These are phyloP conservation scores for Hirschfeldia incana DNA, from an alignment of 345 rosid genomes.

Conservation along the genomic window DNA sequence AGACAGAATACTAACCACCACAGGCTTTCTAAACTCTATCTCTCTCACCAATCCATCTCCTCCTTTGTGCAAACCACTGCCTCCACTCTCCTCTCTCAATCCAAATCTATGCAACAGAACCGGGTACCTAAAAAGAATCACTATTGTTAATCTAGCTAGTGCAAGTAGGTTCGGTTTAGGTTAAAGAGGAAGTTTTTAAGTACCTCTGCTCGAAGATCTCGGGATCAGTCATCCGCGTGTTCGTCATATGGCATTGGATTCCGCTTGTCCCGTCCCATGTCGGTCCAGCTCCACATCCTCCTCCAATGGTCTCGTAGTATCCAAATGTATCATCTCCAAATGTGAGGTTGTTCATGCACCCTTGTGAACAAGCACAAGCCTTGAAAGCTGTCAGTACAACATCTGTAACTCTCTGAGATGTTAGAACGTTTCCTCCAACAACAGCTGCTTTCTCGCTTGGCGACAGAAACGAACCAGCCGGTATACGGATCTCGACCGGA, in stretches of 20 bases:
- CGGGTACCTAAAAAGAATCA: conserved; percentile 50
- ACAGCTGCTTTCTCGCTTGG: conserved; percentile 96
- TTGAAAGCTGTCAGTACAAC: conserved; percentile 83
- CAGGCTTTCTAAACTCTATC: conserved; percentile 78
- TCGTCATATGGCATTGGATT: conserved; percentile 97
- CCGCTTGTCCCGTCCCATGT: conserved; percentile 92
- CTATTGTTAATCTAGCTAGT: not conserved
- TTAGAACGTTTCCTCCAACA: conserved; percentile 95
- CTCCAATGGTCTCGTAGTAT: conserved; percentile 93
- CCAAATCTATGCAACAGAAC: conserved; percentile 82
- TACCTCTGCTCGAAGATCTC: conserved; percentile 93
- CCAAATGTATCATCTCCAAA: conserved; percentile 89
- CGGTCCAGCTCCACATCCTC: conserved; percentile 95
- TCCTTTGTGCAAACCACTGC: conserved; percentile 70
- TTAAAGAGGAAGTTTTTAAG: not conserved
- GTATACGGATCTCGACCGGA: conserved; percentile 77
- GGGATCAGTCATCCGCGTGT: conserved; percentile 96
- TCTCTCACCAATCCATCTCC: conserved; percentile 91
- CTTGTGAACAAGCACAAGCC: conserved; percentile 97
- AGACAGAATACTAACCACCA: conserved; percentile 83
- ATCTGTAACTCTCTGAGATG: conserved; percentile 91
- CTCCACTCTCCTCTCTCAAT: conserved; percentile 82
- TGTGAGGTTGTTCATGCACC: conserved; percentile 98
- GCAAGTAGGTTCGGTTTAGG: not conserved
- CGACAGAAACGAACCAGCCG: conserved; percentile 81